Conservation (phyloP, 768 basidiomycete genomes). For the Tricholoma matsutake region DNA sequence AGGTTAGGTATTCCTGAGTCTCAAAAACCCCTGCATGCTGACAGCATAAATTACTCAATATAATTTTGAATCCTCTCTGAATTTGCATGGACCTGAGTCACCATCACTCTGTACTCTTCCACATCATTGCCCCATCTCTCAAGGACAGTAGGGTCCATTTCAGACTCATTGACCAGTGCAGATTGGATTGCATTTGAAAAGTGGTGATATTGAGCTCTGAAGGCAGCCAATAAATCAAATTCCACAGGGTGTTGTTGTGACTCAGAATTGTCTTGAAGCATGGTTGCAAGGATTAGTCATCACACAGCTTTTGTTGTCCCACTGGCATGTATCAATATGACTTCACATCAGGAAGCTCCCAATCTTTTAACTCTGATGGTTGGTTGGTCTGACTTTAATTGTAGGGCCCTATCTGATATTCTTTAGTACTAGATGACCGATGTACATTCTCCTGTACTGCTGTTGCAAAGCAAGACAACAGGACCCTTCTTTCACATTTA, state of each 20-base stretch:
- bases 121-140: constrained; percentile 6
- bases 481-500: constrained; percentile 1
- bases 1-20: constrained; percentile 3
- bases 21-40: constrained; percentile 11
- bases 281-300: not conserved
- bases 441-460: not conserved
- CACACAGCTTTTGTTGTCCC: not conserved
- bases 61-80: not conserved
- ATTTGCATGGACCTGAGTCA: constrained; percentile 4
- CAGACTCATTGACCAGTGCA: not conserved
- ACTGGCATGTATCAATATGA: not conserved
- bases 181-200: not conserved
- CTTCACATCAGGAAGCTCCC: not conserved
- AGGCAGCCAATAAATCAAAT: not conserved
- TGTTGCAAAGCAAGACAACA: not conserved
- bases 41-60: not conserved
- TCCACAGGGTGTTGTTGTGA: not conserved
- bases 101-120: constrained; percentile 4
- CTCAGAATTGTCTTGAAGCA: not conserved
- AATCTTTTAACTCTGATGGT: not conserved
- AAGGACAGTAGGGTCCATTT: constrained; percentile 4
- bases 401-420: not conserved
- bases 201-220: not conserved
- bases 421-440: not conserved
- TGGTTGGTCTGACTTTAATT: not conserved